Conservation (phyloP, 495 filamentous ascomycete species). For the Lasiosphaeria hispida region DNA sequence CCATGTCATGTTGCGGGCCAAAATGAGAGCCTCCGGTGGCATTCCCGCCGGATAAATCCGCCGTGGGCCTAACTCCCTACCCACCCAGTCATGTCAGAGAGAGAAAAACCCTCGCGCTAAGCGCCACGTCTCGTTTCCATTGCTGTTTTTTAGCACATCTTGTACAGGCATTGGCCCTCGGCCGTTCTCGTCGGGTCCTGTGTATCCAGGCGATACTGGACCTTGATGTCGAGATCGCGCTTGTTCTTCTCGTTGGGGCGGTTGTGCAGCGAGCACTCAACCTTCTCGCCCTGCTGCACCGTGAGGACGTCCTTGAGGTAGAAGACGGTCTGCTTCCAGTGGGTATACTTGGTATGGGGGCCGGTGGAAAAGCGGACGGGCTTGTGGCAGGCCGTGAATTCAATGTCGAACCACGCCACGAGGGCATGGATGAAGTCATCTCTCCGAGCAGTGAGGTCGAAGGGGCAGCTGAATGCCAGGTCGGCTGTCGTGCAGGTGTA, state of each 20-base stretch:
- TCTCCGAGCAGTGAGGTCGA: conserved; percentile 67
- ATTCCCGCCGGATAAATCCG: too few species aligned
- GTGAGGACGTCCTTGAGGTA: conserved; percentile 83
- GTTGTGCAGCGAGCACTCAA: conserved; percentile 71
- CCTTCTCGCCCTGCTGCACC: conserved; percentile 71
- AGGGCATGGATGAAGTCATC: conserved; percentile 92
- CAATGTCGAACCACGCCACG: conserved; percentile 98
- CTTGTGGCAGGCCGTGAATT: conserved; percentile 93
- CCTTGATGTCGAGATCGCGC: conserved; percentile 87
- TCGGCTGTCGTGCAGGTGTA: conserved; percentile 65
- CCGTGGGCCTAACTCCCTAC: too few species aligned
- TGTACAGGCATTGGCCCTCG: conserved; percentile 74
- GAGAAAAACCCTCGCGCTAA: too few species aligned
- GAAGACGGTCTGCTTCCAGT: conserved; percentile 95
- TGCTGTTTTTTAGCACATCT: conserved; percentile 66
- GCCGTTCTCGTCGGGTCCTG: conserved; percentile 65
- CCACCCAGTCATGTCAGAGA: too few species aligned
- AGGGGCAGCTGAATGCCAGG: conserved; percentile 63
- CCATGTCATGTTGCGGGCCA: too few species aligned
- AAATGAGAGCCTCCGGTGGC: too few species aligned
- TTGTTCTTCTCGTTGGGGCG: conserved; percentile 91
- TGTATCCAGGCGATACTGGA: conserved; percentile 78
- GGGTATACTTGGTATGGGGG: conserved; percentile 86
- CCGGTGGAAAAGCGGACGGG: conserved; percentile 81
- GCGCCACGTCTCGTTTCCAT: too few species aligned